Conservation (phyloP, 345 rosid species). For the Sonneratia alba region DNA sequence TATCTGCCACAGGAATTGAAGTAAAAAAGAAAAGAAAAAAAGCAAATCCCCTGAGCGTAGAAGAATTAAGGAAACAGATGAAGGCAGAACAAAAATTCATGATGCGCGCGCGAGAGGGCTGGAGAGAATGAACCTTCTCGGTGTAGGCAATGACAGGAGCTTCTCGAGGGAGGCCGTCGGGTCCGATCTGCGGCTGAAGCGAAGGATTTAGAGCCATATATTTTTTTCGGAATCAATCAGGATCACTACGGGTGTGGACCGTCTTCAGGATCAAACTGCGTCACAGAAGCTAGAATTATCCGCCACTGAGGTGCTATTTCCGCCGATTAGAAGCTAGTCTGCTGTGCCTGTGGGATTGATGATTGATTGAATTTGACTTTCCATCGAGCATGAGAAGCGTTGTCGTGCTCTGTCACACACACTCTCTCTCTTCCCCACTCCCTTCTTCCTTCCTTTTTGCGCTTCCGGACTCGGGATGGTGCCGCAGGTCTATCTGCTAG, state of each 20-base stretch:
- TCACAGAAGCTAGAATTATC: background rate
- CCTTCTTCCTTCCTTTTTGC: background rate
- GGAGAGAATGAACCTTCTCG: conserved; percentile 47
- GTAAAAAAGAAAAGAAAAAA: background rate
- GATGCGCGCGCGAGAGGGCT: background rate
- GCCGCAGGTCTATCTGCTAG: background rate
- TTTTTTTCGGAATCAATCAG: background rate
- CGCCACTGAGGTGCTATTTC: background rate
- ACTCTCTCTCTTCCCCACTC: background rate
- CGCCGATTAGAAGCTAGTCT: background rate
- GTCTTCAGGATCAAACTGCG: background rate
- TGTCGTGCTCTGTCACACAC: background rate
- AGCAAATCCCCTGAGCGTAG: background rate
- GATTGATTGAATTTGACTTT: conserved; percentile 4
- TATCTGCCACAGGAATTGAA: conserved; percentile 27
- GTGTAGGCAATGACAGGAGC: conserved; percentile 84
- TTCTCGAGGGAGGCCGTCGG: conserved; percentile 81
- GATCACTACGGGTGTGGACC: background rate
- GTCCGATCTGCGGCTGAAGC: conserved; percentile 68
- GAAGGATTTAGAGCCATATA: conserved; percentile 32
- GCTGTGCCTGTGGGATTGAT: background rate
- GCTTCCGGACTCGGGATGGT: background rate
- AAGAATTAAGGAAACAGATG: background rate
- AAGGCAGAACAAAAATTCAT: background rate
- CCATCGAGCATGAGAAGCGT: background rate